phyloP scores from a whole-genome alignment of 352 stramenopile genomes.

The Pythium rishiriense region DNA sequence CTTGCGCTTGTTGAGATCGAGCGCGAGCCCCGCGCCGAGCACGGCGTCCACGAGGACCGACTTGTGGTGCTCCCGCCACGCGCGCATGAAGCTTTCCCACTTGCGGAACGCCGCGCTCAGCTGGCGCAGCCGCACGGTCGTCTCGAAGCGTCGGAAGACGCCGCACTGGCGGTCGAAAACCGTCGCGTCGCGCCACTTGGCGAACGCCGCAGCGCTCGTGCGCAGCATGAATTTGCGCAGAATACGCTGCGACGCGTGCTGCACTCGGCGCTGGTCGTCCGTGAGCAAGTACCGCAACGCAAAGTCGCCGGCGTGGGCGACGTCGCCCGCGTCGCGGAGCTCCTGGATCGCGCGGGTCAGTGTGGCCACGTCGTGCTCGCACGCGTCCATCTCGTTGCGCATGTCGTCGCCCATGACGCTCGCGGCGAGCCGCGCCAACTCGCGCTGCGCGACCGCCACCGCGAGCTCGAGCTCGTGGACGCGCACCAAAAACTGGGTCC shows the following conservation, averaged over 20 bases:
- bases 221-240: constrained; percentile 47
- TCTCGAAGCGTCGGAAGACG: constrained; percentile 47
- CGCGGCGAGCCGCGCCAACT: constrained; percentile 39
- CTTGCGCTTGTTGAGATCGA: constrained; percentile 67
- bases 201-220: constrained; percentile 39
- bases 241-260: constrained; percentile 45
- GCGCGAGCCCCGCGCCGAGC: constrained; percentile 50
- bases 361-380: constrained; percentile 41
- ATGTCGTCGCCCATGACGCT: constrained; percentile 67
- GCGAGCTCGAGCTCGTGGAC: constrained; percentile 51
- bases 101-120: constrained; percentile 56
- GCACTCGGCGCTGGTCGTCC: constrained; percentile 46
- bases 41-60: constrained; percentile 34
- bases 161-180: constrained; percentile 45
- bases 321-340: constrained; percentile 41
- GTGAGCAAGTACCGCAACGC: constrained; percentile 65
- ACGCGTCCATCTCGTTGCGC: constrained; percentile 66
- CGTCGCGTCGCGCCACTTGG: constrained; percentile 48
- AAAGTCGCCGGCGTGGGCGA: constrained; percentile 56
- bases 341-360: constrained; percentile 40
- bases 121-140: constrained; percentile 46
- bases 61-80: constrained; percentile 46
- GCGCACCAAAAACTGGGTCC: constrained; percentile 46
- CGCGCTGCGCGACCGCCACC: constrained; percentile 28
- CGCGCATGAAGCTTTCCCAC: constrained; percentile 48